Evolutionary conservation across 805 yeast genomes (phyloP).

Genomic region (Lipomyces oligophaga): DNA sequence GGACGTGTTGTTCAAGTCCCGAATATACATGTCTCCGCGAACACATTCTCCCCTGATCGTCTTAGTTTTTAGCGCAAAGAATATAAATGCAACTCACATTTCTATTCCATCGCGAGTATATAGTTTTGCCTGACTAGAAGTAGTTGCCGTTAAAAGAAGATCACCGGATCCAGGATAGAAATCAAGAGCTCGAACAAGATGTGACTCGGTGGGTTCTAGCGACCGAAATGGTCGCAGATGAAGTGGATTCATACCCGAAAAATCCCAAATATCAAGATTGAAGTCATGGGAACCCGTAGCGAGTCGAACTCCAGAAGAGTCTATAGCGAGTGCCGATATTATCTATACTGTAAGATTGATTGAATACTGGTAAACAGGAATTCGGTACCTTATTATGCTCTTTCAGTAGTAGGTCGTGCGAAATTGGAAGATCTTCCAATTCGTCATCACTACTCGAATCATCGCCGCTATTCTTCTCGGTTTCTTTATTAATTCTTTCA

Average conservation of each 20-base stretch:
- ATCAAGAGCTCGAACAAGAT: conserved; percentile 28
- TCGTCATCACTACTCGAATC: conserved; percentile 32
- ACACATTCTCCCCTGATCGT: conserved; percentile 28
- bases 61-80: conserved; percentile 1
- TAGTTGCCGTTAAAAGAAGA: conserved; percentile 30
- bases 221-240: conserved; percentile 30
- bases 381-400: conserved; percentile 28
- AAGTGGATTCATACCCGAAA: conserved; percentile 36
- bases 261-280: conserved; percentile 37
- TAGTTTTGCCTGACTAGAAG: conserved; percentile 31
- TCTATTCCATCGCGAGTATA: conserved; percentile 34
- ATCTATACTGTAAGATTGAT: conserved; percentile 1
- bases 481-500: conserved; percentile 2
- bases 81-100: conserved; percentile 5
- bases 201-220: conserved; percentile 33
- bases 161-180: conserved; percentile 28
- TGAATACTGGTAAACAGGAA: neutral
- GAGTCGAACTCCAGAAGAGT: conserved; percentile 34
- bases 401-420: conserved; percentile 36
- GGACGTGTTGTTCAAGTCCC: conserved; percentile 38
- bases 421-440: conserved; percentile 37
- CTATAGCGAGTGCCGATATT: conserved; percentile 31
- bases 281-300: conserved; percentile 34
- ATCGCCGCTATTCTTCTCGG: conserved; percentile 6
- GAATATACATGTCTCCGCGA: conserved; percentile 39